These are phyloP conservation scores for Diplosphaera chodatii DNA, from an alignment of 139 green algal genomes.

Conservation along the genomic window DNA sequence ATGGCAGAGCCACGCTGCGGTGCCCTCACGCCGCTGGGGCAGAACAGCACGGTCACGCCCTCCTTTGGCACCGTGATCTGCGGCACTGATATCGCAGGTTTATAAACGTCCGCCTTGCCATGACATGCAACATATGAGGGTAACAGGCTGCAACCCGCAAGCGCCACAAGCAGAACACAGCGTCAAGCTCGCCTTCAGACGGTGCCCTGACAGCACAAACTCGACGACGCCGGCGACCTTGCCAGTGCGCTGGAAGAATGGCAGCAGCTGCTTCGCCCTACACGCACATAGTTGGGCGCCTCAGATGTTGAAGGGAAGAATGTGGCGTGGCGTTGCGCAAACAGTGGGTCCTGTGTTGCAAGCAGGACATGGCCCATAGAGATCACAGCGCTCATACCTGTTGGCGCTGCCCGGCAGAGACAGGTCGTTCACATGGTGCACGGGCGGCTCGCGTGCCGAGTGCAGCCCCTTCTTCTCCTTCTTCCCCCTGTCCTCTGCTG, in stretches of 20 bases:
- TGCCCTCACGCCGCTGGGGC: constrained; percentile 72
- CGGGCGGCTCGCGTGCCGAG: constrained; percentile 44
- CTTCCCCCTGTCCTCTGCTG: constrained; percentile 71
- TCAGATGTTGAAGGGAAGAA: no score
- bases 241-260: constrained; percentile 84
- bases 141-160: no score
- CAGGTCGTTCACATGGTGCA: constrained; percentile 82
- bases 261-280: constrained; percentile 84
- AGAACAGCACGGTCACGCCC: constrained; percentile 80
- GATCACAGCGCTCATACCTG: constrained; percentile 1
- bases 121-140: no score
- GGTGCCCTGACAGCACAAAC: constrained; percentile 75
- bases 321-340: no score
- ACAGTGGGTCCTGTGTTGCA: no score
- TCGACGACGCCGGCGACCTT: constrained; percentile 70
- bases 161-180: no score
- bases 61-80: constrained; percentile 82
- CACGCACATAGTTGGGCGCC: no score
- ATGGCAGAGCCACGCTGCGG: constrained; percentile 25
- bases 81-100: constrained; percentile 3
- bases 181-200: constrained; percentile 67
- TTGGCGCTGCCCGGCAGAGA: constrained; percentile 48
- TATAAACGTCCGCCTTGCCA: no score
- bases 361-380: no score
- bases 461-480: constrained; percentile 75